Conservation (phyloP, 805 yeast species). For the Candida morakotiae region DNA sequence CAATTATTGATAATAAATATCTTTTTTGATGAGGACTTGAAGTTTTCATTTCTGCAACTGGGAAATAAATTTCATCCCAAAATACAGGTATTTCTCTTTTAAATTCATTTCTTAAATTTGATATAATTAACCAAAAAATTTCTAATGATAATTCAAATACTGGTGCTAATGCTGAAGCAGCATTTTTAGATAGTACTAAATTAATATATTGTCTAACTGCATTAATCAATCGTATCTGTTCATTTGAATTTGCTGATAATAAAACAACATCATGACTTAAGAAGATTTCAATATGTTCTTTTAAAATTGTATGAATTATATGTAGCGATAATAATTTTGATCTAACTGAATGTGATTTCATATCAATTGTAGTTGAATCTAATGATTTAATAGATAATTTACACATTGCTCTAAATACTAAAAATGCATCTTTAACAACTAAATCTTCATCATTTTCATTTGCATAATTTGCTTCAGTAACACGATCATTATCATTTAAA, state of each 20-base stretch:
- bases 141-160: conserved; percentile 89
- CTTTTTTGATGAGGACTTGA: conserved; percentile 92
- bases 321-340: conserved; percentile 87
- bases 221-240: conserved; percentile 62
- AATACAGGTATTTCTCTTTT: conserved; percentile 93
- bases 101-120: conserved; percentile 81
- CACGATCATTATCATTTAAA: conserved; percentile 45
- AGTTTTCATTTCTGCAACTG: conserved; percentile 86
- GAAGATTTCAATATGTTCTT: conserved; percentile 81
- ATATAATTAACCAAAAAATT: conserved; percentile 85
- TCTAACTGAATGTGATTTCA: conserved; percentile 89
- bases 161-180: conserved; percentile 86
- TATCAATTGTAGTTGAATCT: conserved; percentile 72
- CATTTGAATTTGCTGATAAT: conserved; percentile 44
- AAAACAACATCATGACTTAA: conserved; percentile 54
- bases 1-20: conserved; percentile 75
- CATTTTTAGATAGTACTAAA: conserved; percentile 80
- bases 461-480: conserved; percentile 43
- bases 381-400: conserved; percentile 82
- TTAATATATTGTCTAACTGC: conserved; percentile 84
- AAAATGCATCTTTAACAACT: conserved; percentile 83
- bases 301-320: conserved; percentile 78
- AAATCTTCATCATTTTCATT: conserved; percentile 59
- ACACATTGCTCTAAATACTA: conserved; percentile 92
- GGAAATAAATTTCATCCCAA: conserved; percentile 88